Evolutionary conservation across 192 early-diverging fungal genomes (phyloP), one percentile per base, ranked within the genome.

Genomic region (Spizellomyces sp.): DNA sequence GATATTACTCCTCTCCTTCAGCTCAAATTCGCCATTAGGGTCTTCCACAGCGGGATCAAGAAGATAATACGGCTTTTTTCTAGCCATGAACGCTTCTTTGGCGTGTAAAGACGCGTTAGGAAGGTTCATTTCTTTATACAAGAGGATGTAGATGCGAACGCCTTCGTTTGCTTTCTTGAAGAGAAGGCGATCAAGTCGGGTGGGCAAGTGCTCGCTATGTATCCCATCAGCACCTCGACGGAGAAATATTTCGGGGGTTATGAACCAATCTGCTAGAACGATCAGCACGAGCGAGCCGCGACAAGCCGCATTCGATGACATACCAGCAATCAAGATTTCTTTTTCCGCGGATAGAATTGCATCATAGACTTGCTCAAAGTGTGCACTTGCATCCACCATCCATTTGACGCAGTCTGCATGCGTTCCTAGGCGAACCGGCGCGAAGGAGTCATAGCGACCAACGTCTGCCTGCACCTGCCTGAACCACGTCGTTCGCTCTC

Each of bases 181-280:
- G 8, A 96, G 81, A 47, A 95, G 70, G 14, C 88, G 80, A 73
- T 96, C 94, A 8, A 96, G 66, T 14, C 94, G 84, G 69, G 86
- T 94, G 2, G 36, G 48, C 22, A 73, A 41, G 45, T 77, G 64
- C 52, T 77, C 70, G 36, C 46, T 57, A 57, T 92, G 84, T 57
- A 91, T 83, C 62, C 93, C 90, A 50, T 90, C 83, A 19, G 89
- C 86, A 43, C 92, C 92, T 41, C 93, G 84, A 4, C 89, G 87
- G 52, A 96, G 76, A 68, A 92, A 93, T 68, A 96, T 67, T 71
- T 96, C 94, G 14, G 94, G 94, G 47, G 90, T 90, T 65, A 95
- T 80, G 90, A 93, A 95, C 93, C 93, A 94, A 80, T 93, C 93
- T 41, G 82, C 87, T 73, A 91, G 89, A 72, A 86, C 90, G 15